Evolutionary conservation across 176 grass and related monocot genomes (phyloP), one percentile per base, ranked within the genome.

Genomic region (Pontederia crassipes): DNA sequence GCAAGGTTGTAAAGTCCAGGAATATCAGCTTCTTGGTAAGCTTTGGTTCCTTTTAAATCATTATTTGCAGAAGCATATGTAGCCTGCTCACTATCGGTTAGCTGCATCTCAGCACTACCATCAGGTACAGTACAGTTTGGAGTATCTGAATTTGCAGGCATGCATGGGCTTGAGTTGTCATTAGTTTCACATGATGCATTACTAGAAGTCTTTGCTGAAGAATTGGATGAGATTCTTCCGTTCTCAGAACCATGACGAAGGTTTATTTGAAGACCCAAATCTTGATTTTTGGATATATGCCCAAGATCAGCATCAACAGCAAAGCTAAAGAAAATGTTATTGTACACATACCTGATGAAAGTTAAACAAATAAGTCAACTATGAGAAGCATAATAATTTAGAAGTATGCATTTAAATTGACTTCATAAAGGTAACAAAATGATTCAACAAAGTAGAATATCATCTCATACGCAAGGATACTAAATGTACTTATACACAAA

Each of bases 21-120:
- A 74, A 98, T 68, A 77, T 98, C 94, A 81, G 82, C 88, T 82
- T 98, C 87, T 62, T 98, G 94, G 75, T 98, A 98, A 61, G 94
- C 85, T 57, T 89, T 98, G 3, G 94, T 93, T 83, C 94, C 94
- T 89, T 85, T 92, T 9, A 98, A 79, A 68, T 98, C 94, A 85
- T 98, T 98, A 63, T 98, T 98, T 75, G 94, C 94, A 75, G 94
- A 98, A 76, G 88, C 84, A 89, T 98, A 91, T 10, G 94, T 98
- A 0, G 94, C 94, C 52, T 98, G 94, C 64, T 98, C 94, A 58
- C 79, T 92, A 55, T 98, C 88, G 74, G 79, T 77, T 51, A 92
- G 64, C 59, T 97, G 84, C 71, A 72, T 67, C 65, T 98, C 94
- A 68, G 82, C 61, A 67, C 84, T 62, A 65, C 64, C 17, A 73